Base-by-base conservation (phyloP, 768 basidiomycete genomes). In the Mycena rebaudengoi region DNA sequence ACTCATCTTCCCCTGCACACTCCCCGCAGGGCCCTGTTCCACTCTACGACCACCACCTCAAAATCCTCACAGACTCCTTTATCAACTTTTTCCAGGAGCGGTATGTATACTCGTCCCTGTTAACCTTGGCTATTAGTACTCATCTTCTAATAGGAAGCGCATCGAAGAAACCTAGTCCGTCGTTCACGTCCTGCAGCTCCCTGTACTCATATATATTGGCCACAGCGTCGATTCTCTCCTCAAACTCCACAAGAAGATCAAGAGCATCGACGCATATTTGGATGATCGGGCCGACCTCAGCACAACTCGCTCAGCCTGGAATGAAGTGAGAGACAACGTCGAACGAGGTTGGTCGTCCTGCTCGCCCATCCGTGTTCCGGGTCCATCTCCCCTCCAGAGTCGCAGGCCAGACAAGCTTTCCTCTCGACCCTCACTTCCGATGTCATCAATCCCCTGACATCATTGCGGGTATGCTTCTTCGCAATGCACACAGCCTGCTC, bases 121-220 rank as follows among this genome's bases (percentile, higher is more conserved):
- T 64, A 69, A 33, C 48, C 68, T 64, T 62, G 62, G 21, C 49
- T n/a, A 56, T 60, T 62, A n/a, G n/a, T 55, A 72, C 57, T 66
- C 73, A 53, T 67, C 68, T 52, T 58, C 49, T 51, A 59, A 51
- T 72, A 95, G 94, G 73, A 90, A 88, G 74, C 86, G 86, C 41
- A 91, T 96, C 56, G 96, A 98, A 75, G 95, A 96, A 70, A 75
- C 77, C 58, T 96, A 96, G 94, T 95, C 71, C 73, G 89, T 78
- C 28, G 40, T 29, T 39, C 25, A 45, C 45, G 49, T 35, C 14
- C 39, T 32, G 41, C 11, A 44, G 13, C 33, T 14, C n/a, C 26
- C 35, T 13, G 39, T 61, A 39, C 32, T 51, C 45, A 40, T 48
- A 59, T n/a, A n/a, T n/a, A n/a, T n/a, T n/a, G 49, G 46, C 32